Base-by-base conservation (phyloP, 441 rosid genomes). In the Brassica balearica region DNA sequence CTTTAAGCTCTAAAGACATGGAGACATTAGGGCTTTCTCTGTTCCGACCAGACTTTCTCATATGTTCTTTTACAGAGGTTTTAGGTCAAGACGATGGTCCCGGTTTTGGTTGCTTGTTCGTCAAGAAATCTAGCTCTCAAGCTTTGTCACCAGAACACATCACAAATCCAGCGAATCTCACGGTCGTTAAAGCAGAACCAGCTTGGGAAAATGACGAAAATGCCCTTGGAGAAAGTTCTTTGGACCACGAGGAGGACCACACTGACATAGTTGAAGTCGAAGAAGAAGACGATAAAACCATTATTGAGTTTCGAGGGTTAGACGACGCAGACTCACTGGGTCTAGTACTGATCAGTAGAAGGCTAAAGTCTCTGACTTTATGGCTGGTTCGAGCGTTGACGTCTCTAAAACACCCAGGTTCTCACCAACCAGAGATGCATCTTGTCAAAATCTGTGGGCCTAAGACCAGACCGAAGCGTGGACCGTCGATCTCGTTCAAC, bases 1-100 rank as follows among this genome's bases (percentile, higher is more conserved):
- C 92, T 55, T 78, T 93, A 73, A 91, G 95, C 15, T 85, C 93
- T 2, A 95, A 93, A 76, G 91, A 92, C 65, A 95, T 95, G 98
- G 95, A 89, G 27, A 90, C 97, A 11, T 75, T 95, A 43, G 98
- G 98, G 2, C 90, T 95, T 5, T 89, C 95, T 72, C 79, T 95
- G 41, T 87, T 92, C 72, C 85, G 83, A 46, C 97, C 98, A 6
- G 97, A 95, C 74, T 92, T 95, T 69, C 81, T 95, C 6, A 75
- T 91, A n/a, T 93, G 90, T 77, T 92, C 94, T 2, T 91, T 95
- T 78, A 88, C 83, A 86, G 93, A 92, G 75, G 82, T 93, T 58
- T 93, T 93, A 68, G 97, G 96, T 0, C 6, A 65, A 75, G 97
- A 89, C 5, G 85, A 88, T 77, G 90, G 91, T 43, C 88, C 92